Base-by-base conservation (phyloP, 2,329 filamentous ascomycete species). In the Cladosporium sp. region DNA sequence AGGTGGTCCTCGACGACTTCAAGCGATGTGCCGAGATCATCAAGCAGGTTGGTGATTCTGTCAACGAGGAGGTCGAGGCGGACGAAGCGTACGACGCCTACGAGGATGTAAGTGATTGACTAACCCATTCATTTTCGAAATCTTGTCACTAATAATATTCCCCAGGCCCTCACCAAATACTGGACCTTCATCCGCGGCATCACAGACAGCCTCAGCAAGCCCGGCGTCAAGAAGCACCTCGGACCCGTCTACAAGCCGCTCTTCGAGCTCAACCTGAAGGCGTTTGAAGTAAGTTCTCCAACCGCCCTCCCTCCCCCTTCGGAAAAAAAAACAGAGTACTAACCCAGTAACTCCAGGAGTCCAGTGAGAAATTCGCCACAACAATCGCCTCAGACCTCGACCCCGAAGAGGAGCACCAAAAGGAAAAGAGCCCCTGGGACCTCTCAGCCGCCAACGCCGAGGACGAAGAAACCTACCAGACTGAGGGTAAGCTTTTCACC, bases 11-110 rank as follows among this genome's bases (percentile, higher is more conserved):
- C n/a, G 57, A 59, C 6, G 57, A 59, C 36, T 59, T 59, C 57
- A 59, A 47, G 57, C 57, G 57, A 32, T 59, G 57, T 38, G 57
- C 57, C 3, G 57, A 59, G 59, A 61, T 61, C 59, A 38, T 61
- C 30, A 51, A 61, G 59, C 41, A 49, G 18, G 14, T 61, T 28
- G 59, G 44, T 26, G 59, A 51, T 28, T 18, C 49, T 1, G n/a
- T 61, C 59, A 38, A 61, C 59, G 59, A 49, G 10, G 59, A 51
- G n/a, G 24, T 49, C 3, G 59, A 61, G 18, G 57, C 57, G 4
- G 57, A 59, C 14, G 57, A 59, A 10, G 44, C 44, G 7, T 61
- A 61, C 41, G 59, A 61, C 8, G 59, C 59, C 7, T 61, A 61
- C 41, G 59, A 61, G 26, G 59, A 61, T 28, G 59, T 52, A 38